phyloP scores from a whole-genome alignment of 768 basidiomycete genomes.

The Lactarius trivialis region DNA sequence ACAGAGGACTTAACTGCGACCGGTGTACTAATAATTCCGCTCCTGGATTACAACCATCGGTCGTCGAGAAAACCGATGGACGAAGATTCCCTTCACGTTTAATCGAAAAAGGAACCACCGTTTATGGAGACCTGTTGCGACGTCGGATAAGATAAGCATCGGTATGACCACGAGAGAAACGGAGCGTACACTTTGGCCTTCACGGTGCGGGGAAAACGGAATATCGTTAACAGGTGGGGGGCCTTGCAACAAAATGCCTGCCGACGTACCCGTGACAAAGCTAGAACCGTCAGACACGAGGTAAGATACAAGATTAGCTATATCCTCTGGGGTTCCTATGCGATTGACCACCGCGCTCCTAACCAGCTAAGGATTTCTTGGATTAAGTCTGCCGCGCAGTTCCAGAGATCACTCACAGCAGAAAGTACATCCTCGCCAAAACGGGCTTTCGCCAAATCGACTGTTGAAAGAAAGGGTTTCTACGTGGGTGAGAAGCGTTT shows the following conservation, averaged over 20 bases:
- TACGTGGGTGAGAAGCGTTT: not conserved
- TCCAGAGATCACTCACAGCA: not conserved
- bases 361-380: not conserved
- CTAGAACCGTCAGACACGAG: slow-evolving; percentile 16
- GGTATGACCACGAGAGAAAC: not conserved
- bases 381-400: too few species aligned
- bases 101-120: slow-evolving; percentile 8
- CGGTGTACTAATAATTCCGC: not conserved
- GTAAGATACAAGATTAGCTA: slow-evolving; percentile 23
- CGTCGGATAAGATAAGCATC: not conserved
- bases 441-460: not conserved
- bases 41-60: not conserved
- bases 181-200: slow-evolving; percentile 14
- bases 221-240: not conserved
- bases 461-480: not conserved
- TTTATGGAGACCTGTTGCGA: slow-evolving; percentile 5
- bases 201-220: not conserved
- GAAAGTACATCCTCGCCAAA: not conserved
- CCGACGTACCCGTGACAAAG: slow-evolving; percentile 22
- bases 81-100: not conserved
- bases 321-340: slow-evolving; percentile 14
- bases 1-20: too few species aligned
- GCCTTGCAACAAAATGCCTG: not conserved
- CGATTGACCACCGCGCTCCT: not conserved
- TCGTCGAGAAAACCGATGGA: not conserved